A percentile compares a stretch with the other conserved stretches of the same genome.
These are phyloP conservation scores for Raffaelea deltoideospora DNA, from an alignment of 2,329 filamentous ascomycete genomes.

Conservation along the genomic window DNA sequence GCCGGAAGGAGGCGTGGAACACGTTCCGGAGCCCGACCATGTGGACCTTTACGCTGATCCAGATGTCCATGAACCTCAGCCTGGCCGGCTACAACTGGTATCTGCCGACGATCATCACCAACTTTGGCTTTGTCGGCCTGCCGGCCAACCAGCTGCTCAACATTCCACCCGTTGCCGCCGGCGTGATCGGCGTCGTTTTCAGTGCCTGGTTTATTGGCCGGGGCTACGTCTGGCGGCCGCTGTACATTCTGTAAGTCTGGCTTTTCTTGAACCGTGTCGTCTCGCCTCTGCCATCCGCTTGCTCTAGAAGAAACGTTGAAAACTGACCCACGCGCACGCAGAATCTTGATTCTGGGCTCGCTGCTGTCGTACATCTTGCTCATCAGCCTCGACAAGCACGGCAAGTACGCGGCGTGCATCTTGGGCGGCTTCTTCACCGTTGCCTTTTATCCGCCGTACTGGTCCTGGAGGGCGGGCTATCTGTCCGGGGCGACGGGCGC, in stretches of 20 bases:
- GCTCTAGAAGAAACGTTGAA: no score
- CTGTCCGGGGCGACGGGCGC: neutral
- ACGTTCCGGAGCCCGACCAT: conserved; percentile 3
- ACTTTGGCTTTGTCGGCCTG: neutral
- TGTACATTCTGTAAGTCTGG: neutral
- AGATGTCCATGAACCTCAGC: neutral
- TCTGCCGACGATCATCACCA: conserved; percentile 2
- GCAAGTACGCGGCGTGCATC: conserved; percentile 1
- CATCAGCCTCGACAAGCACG: neutral
- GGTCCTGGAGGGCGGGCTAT: neutral
- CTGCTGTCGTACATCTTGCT: neutral
- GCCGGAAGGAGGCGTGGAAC: conserved; percentile 1
- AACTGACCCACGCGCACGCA: neutral
- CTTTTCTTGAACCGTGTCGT: no score
- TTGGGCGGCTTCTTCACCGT: neutral
- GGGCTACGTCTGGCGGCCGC: neutral
- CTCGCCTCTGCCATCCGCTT: no score
- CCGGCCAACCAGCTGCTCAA: neutral
- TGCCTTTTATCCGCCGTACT: neutral
- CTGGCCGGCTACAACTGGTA: neutral
- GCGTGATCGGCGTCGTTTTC: neutral
- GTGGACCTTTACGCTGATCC: neutral
- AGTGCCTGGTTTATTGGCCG: conserved; percentile 1
- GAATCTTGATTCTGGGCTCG: neutral
- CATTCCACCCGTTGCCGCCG: neutral